Evolutionary conservation across 352 stramenopile genomes (phyloP), one percentile per base, ranked within the genome.

Genomic region (Phytophthora sojae): DNA sequence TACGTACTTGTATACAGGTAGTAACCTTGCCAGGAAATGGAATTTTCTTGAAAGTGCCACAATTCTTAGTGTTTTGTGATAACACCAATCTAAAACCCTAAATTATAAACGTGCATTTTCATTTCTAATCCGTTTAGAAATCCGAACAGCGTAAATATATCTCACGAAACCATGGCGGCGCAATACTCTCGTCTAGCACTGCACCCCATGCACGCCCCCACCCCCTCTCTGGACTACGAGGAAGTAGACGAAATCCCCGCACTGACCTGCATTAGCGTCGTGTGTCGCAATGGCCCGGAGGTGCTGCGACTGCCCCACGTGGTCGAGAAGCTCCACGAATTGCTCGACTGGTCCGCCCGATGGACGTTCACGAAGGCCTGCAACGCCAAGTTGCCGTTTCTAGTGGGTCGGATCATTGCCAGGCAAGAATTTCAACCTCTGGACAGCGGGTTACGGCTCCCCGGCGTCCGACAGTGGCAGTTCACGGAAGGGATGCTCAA

Each of bases 231-330:
- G 29, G 29, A 32, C 29, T 32, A 6, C 29, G 9, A 32, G 7
- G 29, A 32, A 32, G 6, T 9, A 6, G 35, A 44, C 6, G 55
- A 61, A 7, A 61, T 51, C 37, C 29, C 42, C 6, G 44, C 29
- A 0, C n/a, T 64, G 14, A 35, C 37, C 8, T 52, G 59, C 47
- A 32, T 65, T 3, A 23, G 21, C 2, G 52, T 63, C 9, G 66
- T 73, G 32, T 69, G 59, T 26, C 26, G 19, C 2, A 32, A 44
- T 23, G 53, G 66, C 2, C 58, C 52, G 0, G 59, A 69, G 17
- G 66, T 51, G 37, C 45, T 69, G 32, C 52, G 52, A 14, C 29
- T 73, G 4, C 66, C 59, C 4, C 66, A 65, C 21, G 39, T 73
- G 3, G 60, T 57, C 5, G 53, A 21, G 29, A 63, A 55, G 29